phyloP scores from a whole-genome alignment of 768 basidiomycete species.

The Suillus discolor region DNA sequence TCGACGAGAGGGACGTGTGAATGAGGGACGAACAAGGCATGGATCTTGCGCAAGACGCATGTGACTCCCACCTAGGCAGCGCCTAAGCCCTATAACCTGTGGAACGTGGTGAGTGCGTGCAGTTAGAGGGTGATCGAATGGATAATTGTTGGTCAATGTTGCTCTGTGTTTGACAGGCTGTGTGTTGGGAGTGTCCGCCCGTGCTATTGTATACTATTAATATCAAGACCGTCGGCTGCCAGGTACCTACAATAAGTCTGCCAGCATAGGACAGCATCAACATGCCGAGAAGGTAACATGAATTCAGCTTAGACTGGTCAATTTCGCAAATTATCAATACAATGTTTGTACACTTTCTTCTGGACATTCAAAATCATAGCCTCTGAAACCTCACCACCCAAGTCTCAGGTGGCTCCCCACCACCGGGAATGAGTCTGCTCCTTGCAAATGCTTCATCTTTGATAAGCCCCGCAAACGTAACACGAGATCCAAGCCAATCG shows the following conservation, averaged over 20 bases:
- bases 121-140: too few species aligned
- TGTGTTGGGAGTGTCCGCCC: too few species aligned
- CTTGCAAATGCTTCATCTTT: conserved; percentile 12
- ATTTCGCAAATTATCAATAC: not conserved
- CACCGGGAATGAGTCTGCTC: conserved; percentile 12
- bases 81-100: too few species aligned
- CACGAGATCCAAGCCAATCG: conserved; percentile 13
- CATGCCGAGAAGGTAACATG: too few species aligned
- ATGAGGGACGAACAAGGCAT: not conserved
- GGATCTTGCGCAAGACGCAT: not conserved
- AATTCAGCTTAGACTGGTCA: too few species aligned
- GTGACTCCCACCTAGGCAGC: not conserved
- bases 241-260: too few species aligned
- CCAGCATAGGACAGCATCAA: too few species aligned
- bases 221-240: too few species aligned
- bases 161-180: too few species aligned
- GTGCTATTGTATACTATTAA: too few species aligned
- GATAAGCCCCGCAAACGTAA: conserved; percentile 6
- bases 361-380: not conserved
- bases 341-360: not conserved
- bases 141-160: too few species aligned
- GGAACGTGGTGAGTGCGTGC: too few species aligned
- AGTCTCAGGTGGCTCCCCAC: conserved; percentile 5
- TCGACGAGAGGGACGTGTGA: not conserved
- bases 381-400: conserved; percentile 13